Evolutionary conservation across 2,329 filamentous ascomycete genomes (phyloP).

Genomic region (Curvularia hawaiiensis): DNA sequence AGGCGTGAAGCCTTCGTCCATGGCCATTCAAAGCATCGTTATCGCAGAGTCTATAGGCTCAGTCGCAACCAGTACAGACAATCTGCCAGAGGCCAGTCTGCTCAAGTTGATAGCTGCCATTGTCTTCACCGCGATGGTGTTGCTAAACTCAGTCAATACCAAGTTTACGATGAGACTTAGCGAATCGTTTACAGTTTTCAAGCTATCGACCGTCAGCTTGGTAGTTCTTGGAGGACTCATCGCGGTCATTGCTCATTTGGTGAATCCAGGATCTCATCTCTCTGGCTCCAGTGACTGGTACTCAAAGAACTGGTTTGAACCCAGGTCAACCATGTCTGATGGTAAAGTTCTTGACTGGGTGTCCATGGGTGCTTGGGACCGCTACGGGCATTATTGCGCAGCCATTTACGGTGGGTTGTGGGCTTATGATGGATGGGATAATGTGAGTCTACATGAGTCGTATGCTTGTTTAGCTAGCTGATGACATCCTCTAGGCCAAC

Average conservation of each 20-base stretch:
- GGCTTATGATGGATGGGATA: conserved; percentile 72
- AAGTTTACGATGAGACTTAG: conserved; percentile 48
- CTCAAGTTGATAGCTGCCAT: conserved; percentile 47
- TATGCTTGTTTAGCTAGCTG: not conserved
- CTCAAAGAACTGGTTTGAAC: conserved; percentile 61
- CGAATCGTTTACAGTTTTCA: conserved; percentile 51
- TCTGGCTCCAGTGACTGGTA: conserved; percentile 45
- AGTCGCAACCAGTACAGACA: conserved; percentile 50
- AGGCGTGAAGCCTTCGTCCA: conserved; percentile 67
- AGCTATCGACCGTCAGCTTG: conserved; percentile 40
- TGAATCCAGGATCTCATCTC: conserved; percentile 35
- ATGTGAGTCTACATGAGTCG: conserved; percentile 49
- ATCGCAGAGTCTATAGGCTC: conserved; percentile 57
- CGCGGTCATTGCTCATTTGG: conserved; percentile 38
- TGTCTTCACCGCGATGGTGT: conserved; percentile 48
- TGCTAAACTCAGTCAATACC: conserved; percentile 53
- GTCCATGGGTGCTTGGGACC: conserved; percentile 60
- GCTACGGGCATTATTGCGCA: conserved; percentile 64
- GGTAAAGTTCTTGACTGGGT: conserved; percentile 41
- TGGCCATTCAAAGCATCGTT: conserved; percentile 68
- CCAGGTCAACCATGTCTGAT: conserved; percentile 57
- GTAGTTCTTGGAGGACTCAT: conserved; percentile 40
- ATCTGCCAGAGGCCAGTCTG: conserved; percentile 19
- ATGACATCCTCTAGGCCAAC: conserved; percentile 36
- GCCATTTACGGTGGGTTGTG: conserved; percentile 67